Evolutionary conservation across 306 rosid genomes (phyloP), one percentile per base, ranked within the genome.

Genomic region (Delonix regia): DNA sequence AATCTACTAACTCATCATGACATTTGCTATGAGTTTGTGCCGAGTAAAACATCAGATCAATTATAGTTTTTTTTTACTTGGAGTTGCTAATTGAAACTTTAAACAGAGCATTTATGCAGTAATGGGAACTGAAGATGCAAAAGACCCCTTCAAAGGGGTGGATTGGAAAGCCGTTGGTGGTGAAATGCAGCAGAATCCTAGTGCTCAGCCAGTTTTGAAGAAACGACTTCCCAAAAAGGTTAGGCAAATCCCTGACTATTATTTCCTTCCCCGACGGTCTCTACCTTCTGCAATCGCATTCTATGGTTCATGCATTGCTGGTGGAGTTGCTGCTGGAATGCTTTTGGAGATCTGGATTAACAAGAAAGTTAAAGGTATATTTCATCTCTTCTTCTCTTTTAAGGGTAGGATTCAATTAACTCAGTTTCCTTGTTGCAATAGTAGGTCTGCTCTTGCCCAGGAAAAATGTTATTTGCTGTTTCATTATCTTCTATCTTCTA

Each of bases 111-210:
- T 55, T 15, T 22, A 9, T 22, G 62, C 33, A 57, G 64, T 57
- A 27, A 57, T 57, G 64, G 64, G 64, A 25, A 25, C 38, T 57
- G 36, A 25, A 25, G 64, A 57, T 57, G 6, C 64, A 57, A 57
- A 57, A 13, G 64, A 57, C 64, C 64, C 64, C 64, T 57, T 57
- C 64, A 57, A 57, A 25, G 64, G 64, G n/a, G 64, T 57, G 36
- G 64, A 57, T 57, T 57, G 64, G 64, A 57, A 57, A 25, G 64
- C 64, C 1, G 64, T 57, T 24, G 64, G 64, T 25, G 64, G 64
- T 25, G 64, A 57, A 57, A 57, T 57, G 64, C 64, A 57, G 25
- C 64, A 57, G 64, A 57, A 57, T 57, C 64, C 64, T 11, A 27
- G 64, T 57, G 64, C n/a, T 25, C 64, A 57, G 36, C 64, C 64